A percentile compares a stretch with the other conserved stretches of the same genome.
These are phyloP conservation scores for Teunomyces gatunensis DNA, from an alignment of 805 yeast species.

Conservation along the genomic window DNA sequence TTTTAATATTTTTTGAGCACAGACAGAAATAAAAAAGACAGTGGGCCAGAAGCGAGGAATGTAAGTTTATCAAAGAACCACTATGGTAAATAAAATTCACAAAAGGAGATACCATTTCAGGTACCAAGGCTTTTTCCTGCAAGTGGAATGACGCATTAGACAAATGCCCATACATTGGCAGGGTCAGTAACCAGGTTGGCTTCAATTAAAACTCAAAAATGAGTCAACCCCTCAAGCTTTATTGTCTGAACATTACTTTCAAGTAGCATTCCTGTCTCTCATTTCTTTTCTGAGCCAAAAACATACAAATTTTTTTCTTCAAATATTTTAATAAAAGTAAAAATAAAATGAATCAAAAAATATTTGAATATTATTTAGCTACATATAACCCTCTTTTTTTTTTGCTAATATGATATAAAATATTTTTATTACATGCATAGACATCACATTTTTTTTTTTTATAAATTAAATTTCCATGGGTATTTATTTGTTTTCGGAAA, in stretches of 20 bases:
- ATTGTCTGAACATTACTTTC: neutral
- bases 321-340: neutral
- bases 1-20: neutral
- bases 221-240: neutral
- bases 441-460: neutral
- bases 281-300: neutral
- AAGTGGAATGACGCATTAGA: neutral
- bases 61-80: neutral
- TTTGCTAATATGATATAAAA: neutral
- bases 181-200: neutral
- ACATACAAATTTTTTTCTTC: neutral
- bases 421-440: conserved; percentile 1
- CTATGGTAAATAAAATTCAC: neutral
- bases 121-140: neutral
- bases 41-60: neutral
- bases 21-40: neutral
- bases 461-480: neutral
- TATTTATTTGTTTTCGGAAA: neutral
- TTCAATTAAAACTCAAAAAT: neutral
- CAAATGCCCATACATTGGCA: neutral
- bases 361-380: neutral
- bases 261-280: neutral
- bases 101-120: neutral
- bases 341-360: neutral
- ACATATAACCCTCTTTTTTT: neutral